Evolutionary conservation across 2,329 filamentous ascomycete genomes (phyloP), one percentile per base, ranked within the genome.

Genomic region (Fusarium bulbicola): DNA sequence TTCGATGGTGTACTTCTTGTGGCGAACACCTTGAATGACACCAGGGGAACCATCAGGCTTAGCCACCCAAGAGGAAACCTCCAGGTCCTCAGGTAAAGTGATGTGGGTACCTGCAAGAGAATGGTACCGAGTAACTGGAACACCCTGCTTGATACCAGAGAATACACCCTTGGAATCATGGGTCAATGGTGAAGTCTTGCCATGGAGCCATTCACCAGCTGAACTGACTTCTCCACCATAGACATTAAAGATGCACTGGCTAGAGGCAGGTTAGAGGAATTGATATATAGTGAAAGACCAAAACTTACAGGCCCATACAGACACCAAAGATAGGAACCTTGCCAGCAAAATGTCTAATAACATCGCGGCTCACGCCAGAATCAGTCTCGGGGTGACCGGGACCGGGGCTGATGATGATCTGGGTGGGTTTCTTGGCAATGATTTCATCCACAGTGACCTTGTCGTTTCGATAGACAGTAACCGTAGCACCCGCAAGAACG

Each of bases 271-370:
- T 67, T 53, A 67, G 57, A 34, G 24, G 37, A 28, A 24, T 53
- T 52, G 16, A 10, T 47, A 18, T 16, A 11, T 13, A 18, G 16
- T 39, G 8, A 18, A 40, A 7, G 8, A 11, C 5, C 7, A 57
- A 49, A 39, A 88, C 91, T 87, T 82, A 93, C 91, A 98, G 92
- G 76, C 96, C 96, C 95, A 99, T 98, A 80, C 96, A 99, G 36
- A 99, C 96, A n/a, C 96, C 96, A 59, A 99, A 90, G 20, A 99
- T 91, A 16, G 96, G 96, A 54, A 99, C 93, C 84, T 97, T 98
- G 75, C 96, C 96, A 36, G 92, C 91, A 82, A 98, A 99, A 82
- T 98, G 88, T 77, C 91, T 88, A 79, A 99, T 97, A 46, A 94
- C 95, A 82, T 94, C 94, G 80, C 94, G 94, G 82, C 95, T 98